phyloP scores from a whole-genome alignment of 2,329 filamentous ascomycete genomes.

The Chaetomium sp. region DNA sequence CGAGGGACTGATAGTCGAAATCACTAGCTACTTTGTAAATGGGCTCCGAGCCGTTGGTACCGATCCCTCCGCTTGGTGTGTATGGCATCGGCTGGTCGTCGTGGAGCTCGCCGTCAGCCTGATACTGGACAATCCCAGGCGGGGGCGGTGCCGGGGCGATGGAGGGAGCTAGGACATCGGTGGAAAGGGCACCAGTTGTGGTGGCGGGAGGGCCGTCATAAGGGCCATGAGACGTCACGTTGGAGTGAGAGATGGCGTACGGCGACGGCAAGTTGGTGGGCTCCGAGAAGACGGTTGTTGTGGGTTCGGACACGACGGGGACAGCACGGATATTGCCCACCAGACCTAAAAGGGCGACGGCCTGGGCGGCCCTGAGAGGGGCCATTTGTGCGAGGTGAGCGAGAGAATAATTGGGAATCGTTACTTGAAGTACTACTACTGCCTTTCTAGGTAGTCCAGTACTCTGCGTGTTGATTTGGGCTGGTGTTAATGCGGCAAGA shows the following conservation, averaged over 20 bases:
- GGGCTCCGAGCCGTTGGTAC: constrained; percentile 75
- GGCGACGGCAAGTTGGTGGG: constrained; percentile 26
- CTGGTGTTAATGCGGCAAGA: too few relatives aligned
- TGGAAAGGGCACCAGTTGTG: constrained; percentile 69
- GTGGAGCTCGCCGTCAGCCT: constrained; percentile 69
- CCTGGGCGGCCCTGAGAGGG: neutral
- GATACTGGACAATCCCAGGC: constrained; percentile 68
- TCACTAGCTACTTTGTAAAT: constrained; percentile 79
- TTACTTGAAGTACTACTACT: neutral
- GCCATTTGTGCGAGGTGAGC: neutral
- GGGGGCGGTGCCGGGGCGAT: constrained; percentile 61
- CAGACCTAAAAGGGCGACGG: constrained; percentile 26
- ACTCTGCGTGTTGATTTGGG: neutral
- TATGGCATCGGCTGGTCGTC: constrained; percentile 71
- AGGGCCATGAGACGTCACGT: constrained; percentile 68
- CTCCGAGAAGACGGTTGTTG: constrained; percentile 29
- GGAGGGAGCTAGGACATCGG: constrained; percentile 56
- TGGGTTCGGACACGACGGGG: constrained; percentile 32
- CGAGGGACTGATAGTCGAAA: constrained; percentile 79
- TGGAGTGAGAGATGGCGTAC: constrained; percentile 39
- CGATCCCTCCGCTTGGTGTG: constrained; percentile 70
- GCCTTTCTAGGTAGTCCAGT: neutral
- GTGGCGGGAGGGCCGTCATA: constrained; percentile 65
- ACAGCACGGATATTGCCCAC: constrained; percentile 22
- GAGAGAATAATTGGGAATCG: neutral